Evolutionary conservation across 2,329 filamentous ascomycete species (phyloP).

Genomic region (Colletotrichum caudatum): DNA sequence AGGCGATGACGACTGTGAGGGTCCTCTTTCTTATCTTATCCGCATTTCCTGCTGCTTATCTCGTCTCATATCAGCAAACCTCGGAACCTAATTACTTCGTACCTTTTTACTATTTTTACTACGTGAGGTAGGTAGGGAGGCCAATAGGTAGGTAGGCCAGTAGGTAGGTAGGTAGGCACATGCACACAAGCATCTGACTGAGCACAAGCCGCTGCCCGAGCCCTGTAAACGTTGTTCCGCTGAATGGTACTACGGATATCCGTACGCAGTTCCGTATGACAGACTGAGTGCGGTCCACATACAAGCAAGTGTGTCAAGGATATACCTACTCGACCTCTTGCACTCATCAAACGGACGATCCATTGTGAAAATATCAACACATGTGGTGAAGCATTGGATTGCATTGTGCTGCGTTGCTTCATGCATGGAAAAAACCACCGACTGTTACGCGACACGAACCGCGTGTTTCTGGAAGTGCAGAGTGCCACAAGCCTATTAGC

Average conservation of each 20-base stretch:
- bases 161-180: too few species aligned
- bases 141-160: too few species aligned
- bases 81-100: too few species aligned
- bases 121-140: too few species aligned
- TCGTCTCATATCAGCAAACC: neutral
- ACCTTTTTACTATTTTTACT: too few species aligned
- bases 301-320: neutral
- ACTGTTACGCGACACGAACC: neutral
- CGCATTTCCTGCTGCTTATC: neutral
- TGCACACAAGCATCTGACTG: neutral
- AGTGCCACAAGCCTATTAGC: neutral
- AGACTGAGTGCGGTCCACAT: too few species aligned
- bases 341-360: too few species aligned
- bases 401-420: neutral
- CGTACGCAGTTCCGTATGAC: too few species aligned
- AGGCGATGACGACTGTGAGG: neutral
- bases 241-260: too few species aligned
- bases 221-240: neutral
- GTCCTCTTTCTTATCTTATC: slow-evolving; percentile 12
- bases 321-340: neutral
- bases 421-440: neutral
- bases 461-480: neutral
- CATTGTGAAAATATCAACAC: neutral
- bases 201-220: neutral
- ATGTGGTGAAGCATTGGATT: neutral